Conservation (phyloP, 139 green algal genomes). For the Chlorella sorokiniana region DNA sequence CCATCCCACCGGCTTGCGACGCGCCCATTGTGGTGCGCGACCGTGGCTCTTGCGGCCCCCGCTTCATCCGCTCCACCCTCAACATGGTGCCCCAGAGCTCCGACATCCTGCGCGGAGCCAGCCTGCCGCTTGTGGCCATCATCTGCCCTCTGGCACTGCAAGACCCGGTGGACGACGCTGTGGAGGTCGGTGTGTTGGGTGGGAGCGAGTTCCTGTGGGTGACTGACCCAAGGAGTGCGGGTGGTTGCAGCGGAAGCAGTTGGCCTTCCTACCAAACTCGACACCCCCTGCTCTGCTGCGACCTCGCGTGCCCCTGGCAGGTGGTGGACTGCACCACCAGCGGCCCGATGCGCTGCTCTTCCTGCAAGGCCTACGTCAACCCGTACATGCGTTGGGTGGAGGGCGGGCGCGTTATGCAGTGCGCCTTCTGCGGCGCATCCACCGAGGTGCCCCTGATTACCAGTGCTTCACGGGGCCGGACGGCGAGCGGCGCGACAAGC, state of each 20-base stretch:
- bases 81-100: constrained; percentile 75
- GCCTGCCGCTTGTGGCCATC: constrained; percentile 85
- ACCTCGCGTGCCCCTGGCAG: constrained; percentile 22
- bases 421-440: constrained; percentile 77
- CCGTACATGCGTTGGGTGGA: constrained; percentile 80
- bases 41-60: constrained; percentile 66
- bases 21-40: constrained; percentile 67
- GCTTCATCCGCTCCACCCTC: constrained; percentile 82
- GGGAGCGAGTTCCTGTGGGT: background rate
- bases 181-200: constrained; percentile 55
- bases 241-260: background rate
- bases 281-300: background rate
- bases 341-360: constrained; percentile 79
- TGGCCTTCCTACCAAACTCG: background rate
- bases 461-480: constrained; percentile 75
- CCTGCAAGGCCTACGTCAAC: constrained; percentile 93
- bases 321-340: constrained; percentile 69
- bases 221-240: background rate
- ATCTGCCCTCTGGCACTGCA: constrained; percentile 83
- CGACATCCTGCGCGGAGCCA: constrained; percentile 76
- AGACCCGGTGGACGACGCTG: constrained; percentile 72
- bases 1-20: constrained; percentile 48
- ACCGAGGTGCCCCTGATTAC: constrained; percentile 75
- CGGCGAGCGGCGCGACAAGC: constrained; percentile 61
- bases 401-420: constrained; percentile 58